phyloP scores from a whole-genome alignment of 2,329 filamentous ascomycete genomes.

The Emericellopsis cladophorae region DNA sequence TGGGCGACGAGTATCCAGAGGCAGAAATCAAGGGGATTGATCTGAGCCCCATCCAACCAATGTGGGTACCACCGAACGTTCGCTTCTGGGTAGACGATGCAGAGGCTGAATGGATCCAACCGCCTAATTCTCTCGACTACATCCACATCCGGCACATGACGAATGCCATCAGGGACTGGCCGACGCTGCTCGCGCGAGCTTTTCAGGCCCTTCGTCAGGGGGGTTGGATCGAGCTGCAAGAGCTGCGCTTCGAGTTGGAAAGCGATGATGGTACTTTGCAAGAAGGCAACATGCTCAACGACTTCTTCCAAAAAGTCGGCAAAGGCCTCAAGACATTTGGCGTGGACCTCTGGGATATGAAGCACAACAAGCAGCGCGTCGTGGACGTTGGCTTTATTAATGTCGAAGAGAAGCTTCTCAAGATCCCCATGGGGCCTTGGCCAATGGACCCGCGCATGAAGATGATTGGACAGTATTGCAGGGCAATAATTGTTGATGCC shows the following conservation, averaged over 20 bases:
- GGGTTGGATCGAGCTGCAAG: slow-evolving; percentile 31
- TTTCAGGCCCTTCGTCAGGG: slow-evolving; percentile 19
- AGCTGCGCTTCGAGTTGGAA: slow-evolving; percentile 11
- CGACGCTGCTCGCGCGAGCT: slow-evolving; percentile 7
- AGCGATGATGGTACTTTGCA: slow-evolving; percentile 16
- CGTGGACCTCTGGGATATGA: slow-evolving; percentile 15
- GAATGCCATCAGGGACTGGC: slow-evolving; percentile 14
- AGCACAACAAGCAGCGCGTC: slow-evolving; percentile 14
- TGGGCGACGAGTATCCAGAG: slow-evolving; percentile 23
- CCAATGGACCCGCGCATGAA: slow-evolving; percentile 30
- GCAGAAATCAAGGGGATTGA: slow-evolving; percentile 25
- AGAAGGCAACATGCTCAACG: slow-evolving; percentile 10
- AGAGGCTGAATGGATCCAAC: slow-evolving; percentile 16
- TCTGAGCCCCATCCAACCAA: slow-evolving; percentile 23
- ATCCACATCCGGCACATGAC: slow-evolving; percentile 22
- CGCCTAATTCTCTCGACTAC: slow-evolving; percentile 11
- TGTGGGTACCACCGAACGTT: slow-evolving; percentile 26
- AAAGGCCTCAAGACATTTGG: slow-evolving; percentile 14
- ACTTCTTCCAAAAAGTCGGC: slow-evolving; percentile 14
- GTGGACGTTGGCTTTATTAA: slow-evolving; percentile 25
- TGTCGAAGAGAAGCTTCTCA: slow-evolving; percentile 21
- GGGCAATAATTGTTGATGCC: slow-evolving; percentile 14
- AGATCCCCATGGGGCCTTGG: slow-evolving; percentile 35
- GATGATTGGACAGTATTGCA: slow-evolving; percentile 24
- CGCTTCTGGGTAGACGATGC: slow-evolving; percentile 23